phyloP scores from a whole-genome alignment of 2,329 filamentous ascomycete genomes.

The Colletotrichum chlorophyti region DNA sequence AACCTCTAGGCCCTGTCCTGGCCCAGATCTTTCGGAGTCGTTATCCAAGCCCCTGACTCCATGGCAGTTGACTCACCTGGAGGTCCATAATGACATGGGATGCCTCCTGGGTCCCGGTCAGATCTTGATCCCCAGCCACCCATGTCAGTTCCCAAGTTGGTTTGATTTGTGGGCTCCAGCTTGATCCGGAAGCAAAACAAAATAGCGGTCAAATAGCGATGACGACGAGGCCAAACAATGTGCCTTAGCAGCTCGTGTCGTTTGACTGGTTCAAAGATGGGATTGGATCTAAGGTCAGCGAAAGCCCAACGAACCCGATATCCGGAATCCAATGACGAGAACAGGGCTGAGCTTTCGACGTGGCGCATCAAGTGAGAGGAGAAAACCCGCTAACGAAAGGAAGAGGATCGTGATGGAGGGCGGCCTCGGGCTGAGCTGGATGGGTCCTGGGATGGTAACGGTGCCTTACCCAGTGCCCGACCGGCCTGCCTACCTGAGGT shows the following conservation, averaged over 20 bases:
- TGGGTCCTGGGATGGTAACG: background rate
- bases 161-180: background rate
- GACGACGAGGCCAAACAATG: background rate
- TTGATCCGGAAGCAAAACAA: constrained; percentile 8
- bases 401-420: constrained; percentile 16
- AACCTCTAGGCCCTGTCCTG: too few species aligned
- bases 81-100: constrained; percentile 15
- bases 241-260: too few species aligned
- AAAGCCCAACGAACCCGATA: constrained; percentile 26
- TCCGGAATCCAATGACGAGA: constrained; percentile 12
- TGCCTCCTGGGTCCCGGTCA: too few species aligned
- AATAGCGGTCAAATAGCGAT: constrained; percentile 28
- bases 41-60: constrained; percentile 6
- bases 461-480: constrained; percentile 6
- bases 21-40: constrained; percentile 11
- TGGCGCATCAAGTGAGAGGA: constrained; percentile 3
- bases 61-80: constrained; percentile 6
- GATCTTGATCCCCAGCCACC: constrained; percentile 14
- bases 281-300: too few species aligned
- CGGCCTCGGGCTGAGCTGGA: constrained; percentile 7
- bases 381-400: constrained; percentile 7
- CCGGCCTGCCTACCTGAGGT: too few species aligned
- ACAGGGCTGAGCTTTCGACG: constrained; percentile 7
- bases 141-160: background rate
- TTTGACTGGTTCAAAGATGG: too few species aligned